These are phyloP conservation scores for Drechslerella dactyloides DNA, from an alignment of 2,329 filamentous ascomycete species.

Conservation along the genomic window DNA sequence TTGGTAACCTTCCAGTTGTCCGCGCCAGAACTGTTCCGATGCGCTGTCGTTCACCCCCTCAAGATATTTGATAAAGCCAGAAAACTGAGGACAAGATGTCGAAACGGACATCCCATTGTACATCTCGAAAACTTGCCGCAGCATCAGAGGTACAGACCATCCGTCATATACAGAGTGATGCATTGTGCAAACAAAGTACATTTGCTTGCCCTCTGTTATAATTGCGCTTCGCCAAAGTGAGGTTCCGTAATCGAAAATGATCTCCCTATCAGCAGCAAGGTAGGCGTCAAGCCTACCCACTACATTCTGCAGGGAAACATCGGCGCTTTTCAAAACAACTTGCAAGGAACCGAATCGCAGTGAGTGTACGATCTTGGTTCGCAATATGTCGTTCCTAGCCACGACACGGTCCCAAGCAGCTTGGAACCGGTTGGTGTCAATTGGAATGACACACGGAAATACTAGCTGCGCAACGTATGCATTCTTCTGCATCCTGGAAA, in stretches of 20 bases:
- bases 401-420: conserved; percentile 60
- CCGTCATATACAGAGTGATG: conserved; percentile 67
- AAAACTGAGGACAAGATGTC: background rate
- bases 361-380: conserved; percentile 62
- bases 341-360: background rate
- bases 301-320: background rate
- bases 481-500: conserved; percentile 63
- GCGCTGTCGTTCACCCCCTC: background rate
- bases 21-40: conserved; percentile 2
- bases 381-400: conserved; percentile 59
- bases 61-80: conserved; percentile 1
- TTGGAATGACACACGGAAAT: conserved; percentile 53
- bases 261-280: background rate
- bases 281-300: background rate
- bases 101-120: conserved; percentile 1
- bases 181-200: conserved; percentile 63
- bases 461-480: conserved; percentile 65
- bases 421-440: conserved; percentile 59
- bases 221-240: conserved; percentile 28
- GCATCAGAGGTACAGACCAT: conserved; percentile 63
- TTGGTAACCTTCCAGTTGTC: conserved; percentile 2
- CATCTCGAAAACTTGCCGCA: conserved; percentile 13
- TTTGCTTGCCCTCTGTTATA: conserved; percentile 45
- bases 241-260: conserved; percentile 9
- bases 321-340: background rate